Percentiles rank a stretch among this genome's conserved stretches.
Conservation (phyloP, 768 basidiomycete species). For the Auricularia sp. region DNA sequence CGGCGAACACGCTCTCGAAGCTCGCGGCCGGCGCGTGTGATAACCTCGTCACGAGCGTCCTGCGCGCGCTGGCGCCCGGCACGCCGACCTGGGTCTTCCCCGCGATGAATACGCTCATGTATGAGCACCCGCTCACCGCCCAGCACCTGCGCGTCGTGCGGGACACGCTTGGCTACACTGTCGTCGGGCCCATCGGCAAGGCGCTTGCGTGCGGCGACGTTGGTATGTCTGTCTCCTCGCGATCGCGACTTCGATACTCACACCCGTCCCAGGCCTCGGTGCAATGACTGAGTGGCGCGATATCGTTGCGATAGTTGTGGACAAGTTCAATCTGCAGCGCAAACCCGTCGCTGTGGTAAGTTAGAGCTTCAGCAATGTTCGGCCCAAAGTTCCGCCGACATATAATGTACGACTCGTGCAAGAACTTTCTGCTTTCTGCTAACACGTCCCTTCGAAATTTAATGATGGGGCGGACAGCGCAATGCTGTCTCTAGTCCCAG, state of each 20-base stretch:
- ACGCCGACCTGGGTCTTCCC: conserved; percentile 90
- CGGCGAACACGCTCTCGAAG: conserved; percentile 93
- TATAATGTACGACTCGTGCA: too few species aligned
- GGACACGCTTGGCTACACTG: conserved; percentile 67
- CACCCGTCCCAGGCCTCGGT: conserved; percentile 51
- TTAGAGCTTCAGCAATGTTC: too few species aligned
- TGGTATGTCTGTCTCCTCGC: conserved; percentile 32
- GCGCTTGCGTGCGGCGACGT: conserved; percentile 84
- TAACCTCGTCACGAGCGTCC: conserved; percentile 72
- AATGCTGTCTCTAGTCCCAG: too few species aligned
- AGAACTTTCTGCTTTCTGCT: too few species aligned
- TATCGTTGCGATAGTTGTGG: conserved; percentile 65
- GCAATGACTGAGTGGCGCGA: conserved; percentile 97
- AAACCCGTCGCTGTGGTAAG: not conserved
- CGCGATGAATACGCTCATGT: conserved; percentile 99
- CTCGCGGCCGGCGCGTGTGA: conserved; percentile 84
- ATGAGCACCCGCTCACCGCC: conserved; percentile 82
- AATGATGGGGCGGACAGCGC: too few species aligned
- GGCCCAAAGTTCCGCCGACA: too few species aligned
- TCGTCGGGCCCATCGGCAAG: conserved; percentile 86
- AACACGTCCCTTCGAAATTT: too few species aligned
- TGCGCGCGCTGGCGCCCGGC: conserved; percentile 72
- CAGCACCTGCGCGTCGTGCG: conserved; percentile 68
- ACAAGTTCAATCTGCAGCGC: conserved; percentile 28
- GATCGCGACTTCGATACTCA: too few species aligned